phyloP scores from a whole-genome alignment of 2,329 filamentous ascomycete genomes.

The Cladosporium colombiae region DNA sequence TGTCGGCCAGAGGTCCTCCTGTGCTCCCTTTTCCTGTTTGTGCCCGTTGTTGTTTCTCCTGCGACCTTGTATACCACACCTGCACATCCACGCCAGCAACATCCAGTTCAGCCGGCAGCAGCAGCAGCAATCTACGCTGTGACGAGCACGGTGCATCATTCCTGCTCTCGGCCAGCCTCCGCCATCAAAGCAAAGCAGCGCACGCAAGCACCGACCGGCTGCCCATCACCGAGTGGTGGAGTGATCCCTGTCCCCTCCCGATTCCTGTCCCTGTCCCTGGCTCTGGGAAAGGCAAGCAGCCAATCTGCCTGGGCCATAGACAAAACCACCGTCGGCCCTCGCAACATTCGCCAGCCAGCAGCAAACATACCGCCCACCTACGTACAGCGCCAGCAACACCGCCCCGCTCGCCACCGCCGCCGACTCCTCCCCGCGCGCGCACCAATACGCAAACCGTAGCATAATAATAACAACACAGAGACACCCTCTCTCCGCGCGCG shows the following conservation, averaged over 20 bases:
- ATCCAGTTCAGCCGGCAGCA: not conserved
- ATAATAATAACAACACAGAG: not conserved
- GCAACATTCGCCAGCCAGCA: not conserved
- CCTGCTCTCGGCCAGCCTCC: not conserved
- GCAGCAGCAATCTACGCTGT: not conserved
- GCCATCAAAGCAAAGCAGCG: not conserved
- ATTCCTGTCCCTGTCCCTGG: constrained; percentile 7
- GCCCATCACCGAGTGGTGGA: constrained; percentile 1
- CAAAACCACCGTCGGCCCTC: not conserved
- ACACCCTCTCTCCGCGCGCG: not conserved
- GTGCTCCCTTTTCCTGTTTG: constrained; percentile 11
- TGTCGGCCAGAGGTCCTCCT: not conserved
- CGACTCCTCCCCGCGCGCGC: not conserved
- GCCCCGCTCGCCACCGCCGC: not conserved
- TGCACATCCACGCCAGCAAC: not conserved
- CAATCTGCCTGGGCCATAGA: not conserved
- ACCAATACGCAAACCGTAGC: not conserved
- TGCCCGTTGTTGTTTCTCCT: not conserved
- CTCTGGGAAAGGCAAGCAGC: not conserved
- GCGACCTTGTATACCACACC: not conserved
- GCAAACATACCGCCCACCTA: constrained; percentile 1
- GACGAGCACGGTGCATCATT: constrained; percentile 2
- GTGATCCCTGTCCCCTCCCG: not conserved
- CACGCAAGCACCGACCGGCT: constrained; percentile 1
- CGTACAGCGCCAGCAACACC: not conserved